Evolutionary conservation across 768 basidiomycete species (phyloP).

Genomic region (Rhizopogon sp.): DNA sequence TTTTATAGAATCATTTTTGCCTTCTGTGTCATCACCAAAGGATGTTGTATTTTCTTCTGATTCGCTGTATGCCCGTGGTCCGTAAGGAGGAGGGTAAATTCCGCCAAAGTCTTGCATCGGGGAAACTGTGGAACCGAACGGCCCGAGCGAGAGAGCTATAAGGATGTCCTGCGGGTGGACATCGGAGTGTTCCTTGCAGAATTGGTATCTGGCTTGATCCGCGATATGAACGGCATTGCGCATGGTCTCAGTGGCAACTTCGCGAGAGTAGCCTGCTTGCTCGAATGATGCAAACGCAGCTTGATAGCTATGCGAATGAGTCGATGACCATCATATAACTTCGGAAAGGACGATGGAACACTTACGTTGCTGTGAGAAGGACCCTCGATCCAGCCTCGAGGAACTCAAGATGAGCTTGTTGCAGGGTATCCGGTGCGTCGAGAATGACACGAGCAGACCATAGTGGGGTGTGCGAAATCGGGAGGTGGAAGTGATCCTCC

Average conservation of each 20-base stretch:
- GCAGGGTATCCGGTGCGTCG: constrained; percentile 47
- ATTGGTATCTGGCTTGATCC: constrained; percentile 36
- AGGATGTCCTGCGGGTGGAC: constrained; percentile 24
- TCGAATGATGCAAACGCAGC: constrained; percentile 51
- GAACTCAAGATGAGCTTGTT: constrained; percentile 59
- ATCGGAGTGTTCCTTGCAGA: constrained; percentile 18
- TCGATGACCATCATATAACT: background rate
- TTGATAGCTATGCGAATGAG: constrained; percentile 50
- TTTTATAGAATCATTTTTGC: constrained; percentile 35
- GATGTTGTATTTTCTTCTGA: constrained; percentile 35
- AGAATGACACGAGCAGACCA: constrained; percentile 68
- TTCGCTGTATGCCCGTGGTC: constrained; percentile 43
- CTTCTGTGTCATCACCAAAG: constrained; percentile 32
- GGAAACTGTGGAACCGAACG: constrained; percentile 62
- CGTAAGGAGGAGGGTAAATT: constrained; percentile 71
- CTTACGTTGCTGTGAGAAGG: constrained; percentile 66
- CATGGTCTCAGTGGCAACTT: constrained; percentile 45
- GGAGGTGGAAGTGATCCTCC: constrained; percentile 42
- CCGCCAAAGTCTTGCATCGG: constrained; percentile 74
- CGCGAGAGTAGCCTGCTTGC: constrained; percentile 40
- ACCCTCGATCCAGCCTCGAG: constrained; percentile 60
- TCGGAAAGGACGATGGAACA: background rate
- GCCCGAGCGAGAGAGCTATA: constrained; percentile 69
- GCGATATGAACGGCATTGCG: constrained; percentile 49
- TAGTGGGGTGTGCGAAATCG: constrained; percentile 50